Conservation (phyloP, 2,329 filamentous ascomycete species). For the Alternaria viburni region DNA sequence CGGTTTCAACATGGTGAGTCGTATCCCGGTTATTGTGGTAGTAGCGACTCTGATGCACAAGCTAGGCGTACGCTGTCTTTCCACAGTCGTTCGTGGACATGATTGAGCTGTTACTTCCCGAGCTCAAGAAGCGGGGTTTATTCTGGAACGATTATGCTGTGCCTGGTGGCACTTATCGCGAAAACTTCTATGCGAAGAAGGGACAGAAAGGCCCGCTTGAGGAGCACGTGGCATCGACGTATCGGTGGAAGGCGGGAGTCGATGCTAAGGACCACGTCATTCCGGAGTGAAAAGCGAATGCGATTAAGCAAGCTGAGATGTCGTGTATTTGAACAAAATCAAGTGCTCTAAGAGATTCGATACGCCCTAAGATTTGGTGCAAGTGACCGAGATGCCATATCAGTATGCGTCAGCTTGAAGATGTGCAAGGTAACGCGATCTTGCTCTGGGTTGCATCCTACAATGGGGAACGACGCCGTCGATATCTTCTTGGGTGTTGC, state of each 20-base stretch:
- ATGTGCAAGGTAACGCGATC: neutral
- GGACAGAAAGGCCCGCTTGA: constrained; percentile 59
- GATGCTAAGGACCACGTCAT: constrained; percentile 40
- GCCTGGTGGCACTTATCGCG: constrained; percentile 64
- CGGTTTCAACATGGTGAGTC: constrained; percentile 73
- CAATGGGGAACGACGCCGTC: neutral
- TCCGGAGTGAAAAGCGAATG: constrained; percentile 54
- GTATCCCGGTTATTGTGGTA: neutral
- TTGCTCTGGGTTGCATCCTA: neutral
- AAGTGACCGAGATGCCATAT: neutral
- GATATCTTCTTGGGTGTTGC: neutral
- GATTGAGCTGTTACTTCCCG: constrained; percentile 68
- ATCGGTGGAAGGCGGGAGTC: constrained; percentile 50
- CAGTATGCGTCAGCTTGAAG: neutral
- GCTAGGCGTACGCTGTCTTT: constrained; percentile 67
- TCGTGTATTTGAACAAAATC: neutral
- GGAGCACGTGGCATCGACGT: constrained; percentile 61
- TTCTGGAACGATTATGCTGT: constrained; percentile 63
- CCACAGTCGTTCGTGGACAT: constrained; percentile 73
- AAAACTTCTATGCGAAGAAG: constrained; percentile 63
- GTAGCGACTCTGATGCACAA: neutral
- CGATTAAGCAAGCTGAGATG: neutral
- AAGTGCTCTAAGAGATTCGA: neutral
- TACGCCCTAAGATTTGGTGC: neutral
- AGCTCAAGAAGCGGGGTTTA: constrained; percentile 64